Evolutionary conservation across 1,139 yeast genomes (phyloP).

Genomic region (Kodamaea ohmeri): DNA sequence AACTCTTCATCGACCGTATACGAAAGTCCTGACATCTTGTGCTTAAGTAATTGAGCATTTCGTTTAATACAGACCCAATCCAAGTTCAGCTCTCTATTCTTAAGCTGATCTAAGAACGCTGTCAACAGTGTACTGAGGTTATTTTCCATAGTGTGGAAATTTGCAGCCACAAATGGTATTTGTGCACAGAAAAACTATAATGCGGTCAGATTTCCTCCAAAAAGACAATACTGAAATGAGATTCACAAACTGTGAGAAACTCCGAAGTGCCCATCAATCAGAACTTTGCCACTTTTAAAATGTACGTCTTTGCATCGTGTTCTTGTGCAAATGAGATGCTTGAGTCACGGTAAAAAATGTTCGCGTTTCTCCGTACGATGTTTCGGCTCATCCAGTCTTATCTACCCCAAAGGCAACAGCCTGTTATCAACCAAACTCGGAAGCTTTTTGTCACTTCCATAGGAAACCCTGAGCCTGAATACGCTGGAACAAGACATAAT

Average conservation of each 20-base stretch:
- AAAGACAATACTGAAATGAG: no score
- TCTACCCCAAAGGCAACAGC: constrained; percentile 1
- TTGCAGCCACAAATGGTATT: constrained; percentile 4
- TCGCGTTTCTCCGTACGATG: neutral
- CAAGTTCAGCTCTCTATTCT: constrained; percentile 7
- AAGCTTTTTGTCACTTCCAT: constrained; percentile 54
- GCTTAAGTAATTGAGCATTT: constrained; percentile 32
- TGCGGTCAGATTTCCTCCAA: no score
- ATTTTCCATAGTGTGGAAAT: constrained; percentile 9
- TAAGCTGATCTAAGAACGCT: neutral
- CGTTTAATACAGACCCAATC: constrained; percentile 30
- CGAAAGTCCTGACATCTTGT: constrained; percentile 27
- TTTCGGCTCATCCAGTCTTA: neutral
- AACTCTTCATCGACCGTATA: constrained; percentile 41
- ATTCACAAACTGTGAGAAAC: no score
- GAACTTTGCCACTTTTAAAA: no score
- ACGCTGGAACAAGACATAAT: constrained; percentile 66
- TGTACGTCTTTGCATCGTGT: no score
- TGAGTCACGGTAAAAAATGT: no score
- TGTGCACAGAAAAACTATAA: constrained; percentile 1
- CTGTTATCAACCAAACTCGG: constrained; percentile 10
- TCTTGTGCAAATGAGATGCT: no score
- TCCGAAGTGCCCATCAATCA: no score
- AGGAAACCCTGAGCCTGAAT: constrained; percentile 75
- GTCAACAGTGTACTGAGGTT: constrained; percentile 3